A percentile compares a stretch with the other conserved stretches of the same genome.
Conservation (phyloP, 768 basidiomycete species). For the Phylloporus sp. region DNA sequence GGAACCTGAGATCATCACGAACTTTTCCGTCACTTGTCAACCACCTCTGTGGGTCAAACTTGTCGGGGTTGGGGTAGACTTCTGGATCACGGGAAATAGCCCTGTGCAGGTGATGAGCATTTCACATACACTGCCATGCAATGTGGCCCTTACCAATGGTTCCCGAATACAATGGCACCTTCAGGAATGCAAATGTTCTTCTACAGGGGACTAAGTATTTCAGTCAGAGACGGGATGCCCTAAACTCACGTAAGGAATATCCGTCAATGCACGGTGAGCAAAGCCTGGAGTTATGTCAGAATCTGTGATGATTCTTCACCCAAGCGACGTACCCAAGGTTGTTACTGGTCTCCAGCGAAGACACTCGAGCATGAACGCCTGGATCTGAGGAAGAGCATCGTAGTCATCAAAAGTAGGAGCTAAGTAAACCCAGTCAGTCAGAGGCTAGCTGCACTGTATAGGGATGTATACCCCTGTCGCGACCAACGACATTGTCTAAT, state of each 20-base stretch:
- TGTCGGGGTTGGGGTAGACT: constrained; percentile 57
- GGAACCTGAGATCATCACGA: constrained; percentile 50
- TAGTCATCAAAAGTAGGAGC: constrained; percentile 42
- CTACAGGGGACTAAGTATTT: constrained; percentile 20
- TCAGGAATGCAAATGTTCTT: constrained; percentile 33
- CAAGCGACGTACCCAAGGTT: constrained; percentile 22
- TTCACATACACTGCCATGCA: not conserved
- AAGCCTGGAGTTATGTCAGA: constrained; percentile 39
- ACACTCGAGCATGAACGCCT: constrained; percentile 40
- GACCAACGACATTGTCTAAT: constrained; percentile 49
- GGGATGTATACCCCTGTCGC: constrained; percentile 28
- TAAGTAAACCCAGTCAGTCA: constrained; percentile 9
- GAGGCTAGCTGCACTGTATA: not conserved
- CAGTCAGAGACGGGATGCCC: not conserved
- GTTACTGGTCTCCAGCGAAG: constrained; percentile 42
- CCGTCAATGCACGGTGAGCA: constrained; percentile 59
- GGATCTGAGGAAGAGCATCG: constrained; percentile 33
- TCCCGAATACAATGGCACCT: constrained; percentile 36
- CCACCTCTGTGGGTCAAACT: constrained; percentile 59
- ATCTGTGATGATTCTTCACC: not conserved
- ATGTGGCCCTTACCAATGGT: constrained; percentile 28
- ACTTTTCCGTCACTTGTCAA: constrained; percentile 36
- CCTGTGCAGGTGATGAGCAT: constrained; percentile 26
- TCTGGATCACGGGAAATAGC: constrained; percentile 55
- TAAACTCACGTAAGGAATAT: constrained; percentile 56